phyloP scores from a whole-genome alignment of 2,329 filamentous ascomycete genomes.

The Coniosporium tulheliwenetii region DNA sequence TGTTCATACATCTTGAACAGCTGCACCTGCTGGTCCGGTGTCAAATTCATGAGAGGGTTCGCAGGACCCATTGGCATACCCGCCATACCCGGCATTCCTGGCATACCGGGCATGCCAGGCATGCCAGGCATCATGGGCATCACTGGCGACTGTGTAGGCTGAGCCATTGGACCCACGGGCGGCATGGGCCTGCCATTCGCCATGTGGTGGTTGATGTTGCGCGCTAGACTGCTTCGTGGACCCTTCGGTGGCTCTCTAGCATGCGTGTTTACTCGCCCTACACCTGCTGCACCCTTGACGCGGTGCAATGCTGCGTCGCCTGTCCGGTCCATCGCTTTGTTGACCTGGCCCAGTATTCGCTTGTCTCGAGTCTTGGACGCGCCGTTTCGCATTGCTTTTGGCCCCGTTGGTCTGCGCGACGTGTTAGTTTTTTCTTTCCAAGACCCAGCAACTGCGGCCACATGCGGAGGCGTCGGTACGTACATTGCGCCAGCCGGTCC shows the following conservation, averaged over 20 bases:
- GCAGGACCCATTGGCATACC: slow-evolving; percentile 15
- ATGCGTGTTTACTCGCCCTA: slow-evolving; percentile 72
- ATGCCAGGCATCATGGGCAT: background rate
- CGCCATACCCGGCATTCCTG: too few relatives aligned
- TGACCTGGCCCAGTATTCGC: slow-evolving; percentile 72
- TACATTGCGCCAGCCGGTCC: slow-evolving; percentile 26
- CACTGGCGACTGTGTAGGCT: too few relatives aligned
- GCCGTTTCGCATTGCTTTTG: slow-evolving; percentile 81
- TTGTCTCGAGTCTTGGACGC: slow-evolving; percentile 47
- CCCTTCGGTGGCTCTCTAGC: slow-evolving; percentile 55
- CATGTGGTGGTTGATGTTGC: slow-evolving; percentile 7
- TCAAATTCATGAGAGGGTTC: slow-evolving; percentile 29
- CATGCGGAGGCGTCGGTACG: slow-evolving; percentile 7
- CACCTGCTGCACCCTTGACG: slow-evolving; percentile 51
- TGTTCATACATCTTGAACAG: slow-evolving; percentile 46
- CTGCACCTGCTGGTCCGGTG: slow-evolving; percentile 54
- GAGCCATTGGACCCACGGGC: slow-evolving; percentile 26
- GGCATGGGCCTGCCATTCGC: slow-evolving; percentile 28
- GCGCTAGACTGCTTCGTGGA: slow-evolving; percentile 34
- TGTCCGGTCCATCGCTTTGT: slow-evolving; percentile 65
- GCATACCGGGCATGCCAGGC: slow-evolving; percentile 5
- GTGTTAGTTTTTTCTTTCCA: too few relatives aligned
- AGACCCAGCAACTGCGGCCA: too few relatives aligned
- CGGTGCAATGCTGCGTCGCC: slow-evolving; percentile 66
- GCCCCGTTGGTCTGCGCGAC: slow-evolving; percentile 63